These are phyloP conservation scores for Aleurites moluccanus DNA, from an alignment of 441 rosid genomes.

Conservation along the genomic window DNA sequence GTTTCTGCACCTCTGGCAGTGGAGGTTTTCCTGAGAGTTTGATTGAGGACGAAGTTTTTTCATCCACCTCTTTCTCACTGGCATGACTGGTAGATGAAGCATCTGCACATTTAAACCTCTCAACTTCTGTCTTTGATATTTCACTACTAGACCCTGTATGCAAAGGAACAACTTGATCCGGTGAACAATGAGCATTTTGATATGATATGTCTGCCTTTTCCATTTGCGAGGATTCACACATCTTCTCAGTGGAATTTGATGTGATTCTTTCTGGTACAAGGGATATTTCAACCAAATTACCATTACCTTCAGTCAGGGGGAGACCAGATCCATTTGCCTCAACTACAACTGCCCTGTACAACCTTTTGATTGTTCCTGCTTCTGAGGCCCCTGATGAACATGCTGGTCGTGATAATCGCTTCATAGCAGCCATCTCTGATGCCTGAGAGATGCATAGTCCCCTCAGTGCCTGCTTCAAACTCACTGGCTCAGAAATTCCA, in stretches of 20 bases:
- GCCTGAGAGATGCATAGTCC: conserved; percentile 86
- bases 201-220: conserved; percentile 29
- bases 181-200: conserved; percentile 30
- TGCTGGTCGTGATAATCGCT: conserved; percentile 53
- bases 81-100: conserved; percentile 27
- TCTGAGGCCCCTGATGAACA: conserved; percentile 50
- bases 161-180: conserved; percentile 36
- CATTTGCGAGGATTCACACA: conserved; percentile 31
- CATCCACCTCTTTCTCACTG: conserved; percentile 28
- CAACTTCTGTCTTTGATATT: conserved; percentile 28
- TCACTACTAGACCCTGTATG: conserved; percentile 24
- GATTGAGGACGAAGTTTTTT: conserved; percentile 26
- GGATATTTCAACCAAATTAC: conserved; percentile 60
- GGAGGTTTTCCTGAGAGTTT: conserved; percentile 28
- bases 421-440: conserved; percentile 85
- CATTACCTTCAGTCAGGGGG: conserved; percentile 42
- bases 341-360: conserved; percentile 63
- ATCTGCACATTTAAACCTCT: conserved; percentile 23
- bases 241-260: conserved; percentile 30
- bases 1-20: conserved; percentile 35
- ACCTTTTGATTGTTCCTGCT: conserved; percentile 58
- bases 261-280: conserved; percentile 52
- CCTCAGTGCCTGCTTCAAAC: conserved; percentile 85
- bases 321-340: conserved; percentile 54
- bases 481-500: conserved; percentile 67